These are phyloP conservation scores for Aspergillus sp. DNA, from an alignment of 2,329 filamentous ascomycete genomes.

Conservation along the genomic window DNA sequence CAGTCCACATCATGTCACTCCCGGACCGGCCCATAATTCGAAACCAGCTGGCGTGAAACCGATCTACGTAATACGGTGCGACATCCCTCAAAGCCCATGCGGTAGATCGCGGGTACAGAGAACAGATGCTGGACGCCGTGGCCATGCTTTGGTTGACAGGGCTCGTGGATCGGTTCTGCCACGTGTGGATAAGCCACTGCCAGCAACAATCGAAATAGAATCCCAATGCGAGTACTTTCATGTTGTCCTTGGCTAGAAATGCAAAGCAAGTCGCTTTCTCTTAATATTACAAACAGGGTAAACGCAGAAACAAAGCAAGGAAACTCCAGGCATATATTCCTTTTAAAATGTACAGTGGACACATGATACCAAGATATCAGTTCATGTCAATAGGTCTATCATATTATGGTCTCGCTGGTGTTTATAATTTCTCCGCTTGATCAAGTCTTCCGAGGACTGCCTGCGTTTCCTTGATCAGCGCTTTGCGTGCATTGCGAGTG, in stretches of 20 bases:
- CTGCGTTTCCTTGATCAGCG: conserved; percentile 45
- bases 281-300: not conserved
- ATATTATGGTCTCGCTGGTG: not conserved
- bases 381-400: not conserved
- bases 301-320: not conserved
- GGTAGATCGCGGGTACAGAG: not conserved
- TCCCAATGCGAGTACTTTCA: no score
- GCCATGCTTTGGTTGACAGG: not conserved
- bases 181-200: not conserved
- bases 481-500: conserved; percentile 49
- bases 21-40: not conserved
- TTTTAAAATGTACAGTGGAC: conserved; percentile 5
- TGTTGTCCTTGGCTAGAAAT: not conserved
- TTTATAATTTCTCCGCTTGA: conserved; percentile 19
- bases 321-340: not conserved
- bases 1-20: not conserved
- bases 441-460: conserved; percentile 40
- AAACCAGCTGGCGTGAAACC: not conserved
- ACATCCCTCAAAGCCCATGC: not conserved
- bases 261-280: not conserved
- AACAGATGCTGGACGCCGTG: not conserved
- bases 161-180: not conserved
- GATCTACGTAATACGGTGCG: not conserved
- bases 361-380: not conserved
- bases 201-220: not conserved